Evolutionary conservation across 1,139 yeast species (phyloP), one percentile per base, ranked within the genome.

Genomic region (Spathaspora sp.): DNA sequence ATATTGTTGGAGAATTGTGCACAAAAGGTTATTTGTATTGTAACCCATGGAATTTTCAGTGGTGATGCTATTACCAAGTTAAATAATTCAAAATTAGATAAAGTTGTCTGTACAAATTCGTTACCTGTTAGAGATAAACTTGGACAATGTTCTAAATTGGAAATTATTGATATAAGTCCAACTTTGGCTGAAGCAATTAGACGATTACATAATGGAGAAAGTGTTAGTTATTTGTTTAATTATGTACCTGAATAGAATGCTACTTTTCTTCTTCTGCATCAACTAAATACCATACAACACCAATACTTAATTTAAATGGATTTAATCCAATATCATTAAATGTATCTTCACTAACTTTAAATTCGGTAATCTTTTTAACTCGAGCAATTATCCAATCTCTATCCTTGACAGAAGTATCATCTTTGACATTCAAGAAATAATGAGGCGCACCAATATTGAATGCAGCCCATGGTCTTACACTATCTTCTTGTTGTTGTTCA

Each of bases 401-500:
- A 41, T 63, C 64, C 51, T 63, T 56, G 46, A 73, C 51, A 31
- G 45, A 56, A 13, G 47, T 50, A 1, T 48, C 51, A 9, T 47
- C 56, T 25, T 49, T 48, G 7, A 51, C 55, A 37, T 72, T 72
- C 54, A 88, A 67, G 56, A 86, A 84, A 59, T 77, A 86, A 59
- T 87, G 91, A 0, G 93, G 91, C 0, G 90, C 85, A 0, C 89
- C 93, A 42, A 85, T 78, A 56, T 87, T 87, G 67, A 88, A 88
- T 0, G 93, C 93, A 0, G 95, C 93, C 95, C 96, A 88, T 2
- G 91, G 88, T 24, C 26, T 11, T n/a, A 37, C 25, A 7, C 5
- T 24, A 9, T 34, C 38, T 10, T 26, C 29, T 43, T 53, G 55
- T 43, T 44, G 39, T n/a, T 56, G 50, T 41, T 61, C 64, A 10